Percentiles rank a stretch among this genome's conserved stretches.
Evolutionary conservation across 129 eudicot genomes (phyloP).

Genomic region (Logfia minima): DNA sequence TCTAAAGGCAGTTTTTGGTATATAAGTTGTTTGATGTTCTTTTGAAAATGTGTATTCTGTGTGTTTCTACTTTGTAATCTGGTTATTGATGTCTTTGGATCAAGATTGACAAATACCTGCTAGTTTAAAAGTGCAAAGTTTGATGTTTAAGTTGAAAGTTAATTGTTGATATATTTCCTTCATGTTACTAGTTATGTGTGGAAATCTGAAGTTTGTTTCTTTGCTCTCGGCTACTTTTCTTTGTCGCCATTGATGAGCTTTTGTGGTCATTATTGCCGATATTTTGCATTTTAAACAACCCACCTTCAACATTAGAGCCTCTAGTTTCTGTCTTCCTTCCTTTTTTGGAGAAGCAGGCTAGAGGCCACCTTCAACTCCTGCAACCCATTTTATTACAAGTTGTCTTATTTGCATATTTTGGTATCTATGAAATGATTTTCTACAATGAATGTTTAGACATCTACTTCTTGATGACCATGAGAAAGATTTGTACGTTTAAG

Average conservation of each 20-base stretch:
- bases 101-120: background rate
- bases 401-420: conserved; percentile 3
- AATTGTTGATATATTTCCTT: background rate
- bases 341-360: background rate
- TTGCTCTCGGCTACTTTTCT: background rate
- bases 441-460: background rate
- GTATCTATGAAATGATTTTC: background rate
- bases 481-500: background rate
- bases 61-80: background rate
- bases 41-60: conserved; percentile 7
- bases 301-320: no score
- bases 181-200: background rate
- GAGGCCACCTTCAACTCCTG: background rate
- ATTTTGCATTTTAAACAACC: background rate
- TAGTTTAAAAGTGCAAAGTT: conserved; percentile 1
- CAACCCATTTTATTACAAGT: background rate
- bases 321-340: no score
- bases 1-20: background rate
- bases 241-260: background rate
- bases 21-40: background rate
- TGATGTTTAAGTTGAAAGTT: background rate
- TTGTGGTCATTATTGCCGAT: background rate
- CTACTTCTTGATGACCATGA: background rate
- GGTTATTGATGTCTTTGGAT: background rate
- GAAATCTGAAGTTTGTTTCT: conserved; percentile 2